Base-by-base conservation (phyloP, 805 yeast genomes). In the Torulaspora delbrueckii region DNA sequence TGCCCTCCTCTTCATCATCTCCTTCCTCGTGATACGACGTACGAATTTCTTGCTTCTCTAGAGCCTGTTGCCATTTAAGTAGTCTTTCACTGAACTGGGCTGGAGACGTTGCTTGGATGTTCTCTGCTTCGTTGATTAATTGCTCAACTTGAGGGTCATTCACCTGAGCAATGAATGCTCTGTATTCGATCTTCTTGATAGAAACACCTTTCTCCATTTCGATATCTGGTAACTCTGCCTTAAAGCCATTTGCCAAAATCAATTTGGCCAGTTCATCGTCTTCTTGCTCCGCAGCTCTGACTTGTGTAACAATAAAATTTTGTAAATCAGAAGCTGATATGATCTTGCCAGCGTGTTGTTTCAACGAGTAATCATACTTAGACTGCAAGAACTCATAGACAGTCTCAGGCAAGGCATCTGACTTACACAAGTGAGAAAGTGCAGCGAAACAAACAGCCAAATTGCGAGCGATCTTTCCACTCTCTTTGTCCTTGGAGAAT, bases 111-210 rank as follows among this genome's bases (percentile, higher is more conserved):
- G 69, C 55, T 10, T 64, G 63, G 18, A 70, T 63, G 6, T 48
- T 51, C 5, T 59, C 57, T 5, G 73, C 73, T 39, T 69, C 67
- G 66, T 74, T 70, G 34, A 85, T 69, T 35, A 74, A 68, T 58
- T 75, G 76, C 0, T 95, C 86, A 37, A 88, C 72, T 49, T 86
- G 88, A 42, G 86, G 84, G 53, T 86, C 86, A 50, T 73, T 69
- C 19, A 90, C 70, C 5, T 59, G 59, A 0, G 96, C 96, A 8
- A 72, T 67, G 61, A 81, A 81, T 14, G 74, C 70, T 53, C 87
- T 69, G 77, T 84, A 82, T 41, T 72, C 56, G 19, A 84, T 65
- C 31, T 71, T 71, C 39, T 75, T 76, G 5, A 75, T 63, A 23
- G 76, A 71, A 19, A 10, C 25, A 8, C 19, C 40, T n/a, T 39